Base-by-base conservation (phyloP, 768 basidiomycete genomes). In the Jaapia argillacea region DNA sequence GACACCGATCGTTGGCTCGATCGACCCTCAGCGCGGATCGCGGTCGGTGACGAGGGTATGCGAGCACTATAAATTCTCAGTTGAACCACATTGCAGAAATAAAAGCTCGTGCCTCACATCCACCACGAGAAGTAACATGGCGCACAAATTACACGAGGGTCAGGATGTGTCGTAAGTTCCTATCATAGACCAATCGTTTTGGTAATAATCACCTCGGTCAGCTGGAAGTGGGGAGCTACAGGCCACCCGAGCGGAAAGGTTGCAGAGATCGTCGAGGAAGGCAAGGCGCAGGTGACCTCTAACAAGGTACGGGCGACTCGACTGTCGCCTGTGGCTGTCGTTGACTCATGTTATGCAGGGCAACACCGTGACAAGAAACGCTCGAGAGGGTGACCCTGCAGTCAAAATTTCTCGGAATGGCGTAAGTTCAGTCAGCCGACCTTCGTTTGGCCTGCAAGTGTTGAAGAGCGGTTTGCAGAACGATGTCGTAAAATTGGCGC, bases 401-500 rank as follows among this genome's bases (percentile, higher is more conserved):
- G 65, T 74, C 22, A 67, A 68, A 47, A 72, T 75, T 42, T 49
- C 61, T 23, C 60, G 70, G 24, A 51, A 62, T 24, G 70, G 71
- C 18, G 72, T 71, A 49, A 51, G 69, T 66, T 2, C 24, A 47
- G 2, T 23, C 7, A 20, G 16, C 4, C 3, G 31, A 12, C 20
- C 16, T 26, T 18, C 45, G 5, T 28, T 10, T n/a, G 12, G 3
- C 38, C 37, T 16, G 36, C 6, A 5, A 33, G 16, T 7, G 5
- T 14, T 38, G 37, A 22, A 4, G 28, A 6, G 18, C 20, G 16
- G 18, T 35, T 36, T n/a, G 10, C 24, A 74, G 69, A 75, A 72
- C 44, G 63, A 73, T 47, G 70, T 71, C 2, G 71, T 73, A 38
- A 74, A 74, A 63, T 58, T 70, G 5, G 70, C 70, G 0, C 69